Conservation (phyloP, 352 stramenopile genomes). For the Blastocystis sp. region DNA sequence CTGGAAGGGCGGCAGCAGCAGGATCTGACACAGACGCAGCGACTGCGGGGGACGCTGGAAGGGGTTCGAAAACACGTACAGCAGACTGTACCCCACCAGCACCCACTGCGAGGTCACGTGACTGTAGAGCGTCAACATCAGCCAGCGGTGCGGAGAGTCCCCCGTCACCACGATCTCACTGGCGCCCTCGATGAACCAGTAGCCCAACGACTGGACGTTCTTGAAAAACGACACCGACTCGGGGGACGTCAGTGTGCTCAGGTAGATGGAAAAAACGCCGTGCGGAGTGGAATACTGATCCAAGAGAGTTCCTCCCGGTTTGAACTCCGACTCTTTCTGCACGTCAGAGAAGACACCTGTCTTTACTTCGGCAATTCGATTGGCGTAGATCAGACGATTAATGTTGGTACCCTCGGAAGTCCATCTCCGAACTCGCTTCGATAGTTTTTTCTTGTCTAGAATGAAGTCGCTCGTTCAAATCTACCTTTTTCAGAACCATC, state of each 20-base stretch:
- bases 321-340: background rate
- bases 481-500: background rate
- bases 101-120: background rate
- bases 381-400: background rate
- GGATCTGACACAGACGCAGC: slow-evolving; percentile 45
- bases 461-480: too few relatives aligned
- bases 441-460: slow-evolving; percentile 13
- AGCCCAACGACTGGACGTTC: slow-evolving; percentile 8
- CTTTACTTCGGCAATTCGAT: background rate
- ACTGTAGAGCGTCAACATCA: background rate
- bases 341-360: background rate
- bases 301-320: background rate
- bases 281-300: background rate
- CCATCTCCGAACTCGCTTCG: background rate
- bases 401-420: background rate
- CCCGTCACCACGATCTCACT: slow-evolving; percentile 12
- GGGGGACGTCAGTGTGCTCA: background rate
- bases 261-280: background rate
- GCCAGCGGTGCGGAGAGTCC: slow-evolving; percentile 33
- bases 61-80: slow-evolving; percentile 40
- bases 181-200: slow-evolving; percentile 50
- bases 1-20: slow-evolving; percentile 18
- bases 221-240: background rate
- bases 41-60: background rate
- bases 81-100: background rate